Base-by-base conservation (phyloP, 1,139 yeast genomes). In the Blastobotrys proliferans region DNA sequence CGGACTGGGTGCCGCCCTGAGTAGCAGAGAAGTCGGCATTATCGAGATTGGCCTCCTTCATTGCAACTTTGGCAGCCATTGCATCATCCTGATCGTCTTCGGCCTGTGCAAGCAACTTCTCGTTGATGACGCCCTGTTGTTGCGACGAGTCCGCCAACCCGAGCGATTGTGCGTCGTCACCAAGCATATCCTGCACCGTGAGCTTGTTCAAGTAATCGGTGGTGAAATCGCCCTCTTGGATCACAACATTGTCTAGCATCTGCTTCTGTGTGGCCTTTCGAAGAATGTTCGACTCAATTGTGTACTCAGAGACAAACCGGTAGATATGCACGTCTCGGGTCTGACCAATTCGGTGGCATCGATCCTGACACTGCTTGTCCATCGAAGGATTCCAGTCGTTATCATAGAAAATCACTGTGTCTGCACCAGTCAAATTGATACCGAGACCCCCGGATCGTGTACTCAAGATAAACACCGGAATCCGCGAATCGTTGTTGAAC, bases 361-460 rank as follows among this genome's bases (percentile, higher is more conserved):
- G 81, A 67, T 94, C 99, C 64, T 94, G 98, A 68, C 98, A 94
- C 64, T 94, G 99, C 60, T 88, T 87, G 64, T 94, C 99, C 97
- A 94, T 94, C 1, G 97, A 95, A 2, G 99, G 99, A 61, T 94
- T 94, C 99, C 99, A 94, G 67, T 94, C 99, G 2, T 97, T 88
- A 64, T 94, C 99, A 62, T 94, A 94, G 64, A 94, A 94, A n/a
- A 94, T 88, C 37, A 94, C 99, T 0, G 98, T 92, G 59, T 94
- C 98, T 0, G 99, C 99, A 56, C 98, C 99, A 0, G 98, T 92
- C 56, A 94, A 70, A 58, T 94, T 94, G 61, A 94, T 94, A 60
- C 99, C 99, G 52, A 94, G 72, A 28, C 99, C 99, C 61, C 99
- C 99, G 2, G 97, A 90, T 65, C 99, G 77, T 1, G 97, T 88